Base-by-base conservation (phyloP, 164 flowering plant species). In the Vitis riparia region DNA sequence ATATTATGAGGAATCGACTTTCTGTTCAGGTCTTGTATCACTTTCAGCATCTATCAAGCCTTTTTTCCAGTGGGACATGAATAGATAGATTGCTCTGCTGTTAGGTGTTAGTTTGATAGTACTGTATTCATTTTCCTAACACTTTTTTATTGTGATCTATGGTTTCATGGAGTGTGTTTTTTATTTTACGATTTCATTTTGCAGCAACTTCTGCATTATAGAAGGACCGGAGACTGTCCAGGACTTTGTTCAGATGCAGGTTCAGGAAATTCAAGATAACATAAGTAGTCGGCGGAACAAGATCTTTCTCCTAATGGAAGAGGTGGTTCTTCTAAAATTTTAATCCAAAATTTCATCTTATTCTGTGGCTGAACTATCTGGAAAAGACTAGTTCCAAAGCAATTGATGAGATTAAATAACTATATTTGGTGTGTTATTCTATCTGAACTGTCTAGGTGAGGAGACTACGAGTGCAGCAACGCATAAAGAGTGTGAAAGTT, bases 231-330 rank as follows among this genome's bases (percentile, higher is more conserved):
- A 92, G 66, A 92, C 94, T 10, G 91, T 92, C 67, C 85, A 85
- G 77, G 95, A 94, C 81, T 94, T 94, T 72, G 84, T 80, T 61
- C 86, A 87, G 83, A 91, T 92, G 97, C 95, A 88, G 76, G 23
- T 77, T 48, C 84, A 89, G 77, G 97, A 94, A 77, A 91, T 94
- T 48, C 85, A 92, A 63, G 95, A 91, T 62, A 92, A 87, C 72
- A 91, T 94, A 16, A 81, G 80, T 77, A 88, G 93, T 74, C 76
- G 97, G 69, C 89, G 97, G 11, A 91, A 90, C 68, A 92, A 89
- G 79, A 94, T 94, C 11, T 94, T 94, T 77, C 91, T 92, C 55
- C 92, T 91, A 65, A 92, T 94, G 97, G 99, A 94, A 80, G 99
- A 94, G 93, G 99, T 94, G 57, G 72, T 47, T 5, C 67, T 73